Evolutionary conservation across 2,329 filamentous ascomycete species (phyloP), one percentile per base, ranked within the genome.

Genomic region (Hysterium pulicare): DNA sequence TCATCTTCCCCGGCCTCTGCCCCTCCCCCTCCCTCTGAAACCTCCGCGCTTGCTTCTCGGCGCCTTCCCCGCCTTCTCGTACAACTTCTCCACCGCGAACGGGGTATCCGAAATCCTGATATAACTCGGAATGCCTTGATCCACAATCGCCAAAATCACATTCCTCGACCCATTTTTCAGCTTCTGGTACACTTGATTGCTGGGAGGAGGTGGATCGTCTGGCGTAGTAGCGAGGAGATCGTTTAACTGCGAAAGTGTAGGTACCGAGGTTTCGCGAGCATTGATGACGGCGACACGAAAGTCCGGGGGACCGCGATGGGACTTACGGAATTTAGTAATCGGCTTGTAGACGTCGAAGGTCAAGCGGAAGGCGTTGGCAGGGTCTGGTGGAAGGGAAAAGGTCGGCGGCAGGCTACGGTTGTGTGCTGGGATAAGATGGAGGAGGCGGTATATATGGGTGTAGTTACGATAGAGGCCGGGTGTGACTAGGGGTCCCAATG

Each of bases 101-200:
- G 83, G 84, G 9, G 82, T 83, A 71, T 97, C 90, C 1, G 79
- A 82, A 45, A 96, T 76, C 19, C 87, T 75, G 57, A 96, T 74
- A 62, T 91, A 97, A 64, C 91, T 97, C 34, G 90, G 85, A 17
- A 97, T 77, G 0, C 93, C 93, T 49, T 89, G 80, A 62, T 97
- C 93, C 24, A 96, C 90, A 2, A 97, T 79, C 0, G 90, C 93
- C 19, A 98, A 64, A 24, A 96, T 74, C 23, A 93, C 86, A 65
- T 88, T 93, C 50, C 88, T 79, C 63, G 85, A 83, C 2, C 90
- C 93, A 57, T 95, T 83, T 67, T 90, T 91, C 49, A 97, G 71
- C 45, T 87, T 82, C 57, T 84, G 79, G 60, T 94, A 93, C 50
- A 90, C 67, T 49, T 77, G 67, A 6, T 69, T 67, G 10, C 67